Conservation (phyloP, 2,329 filamentous ascomycete genomes). For the Cladophialophora carrionii region DNA sequence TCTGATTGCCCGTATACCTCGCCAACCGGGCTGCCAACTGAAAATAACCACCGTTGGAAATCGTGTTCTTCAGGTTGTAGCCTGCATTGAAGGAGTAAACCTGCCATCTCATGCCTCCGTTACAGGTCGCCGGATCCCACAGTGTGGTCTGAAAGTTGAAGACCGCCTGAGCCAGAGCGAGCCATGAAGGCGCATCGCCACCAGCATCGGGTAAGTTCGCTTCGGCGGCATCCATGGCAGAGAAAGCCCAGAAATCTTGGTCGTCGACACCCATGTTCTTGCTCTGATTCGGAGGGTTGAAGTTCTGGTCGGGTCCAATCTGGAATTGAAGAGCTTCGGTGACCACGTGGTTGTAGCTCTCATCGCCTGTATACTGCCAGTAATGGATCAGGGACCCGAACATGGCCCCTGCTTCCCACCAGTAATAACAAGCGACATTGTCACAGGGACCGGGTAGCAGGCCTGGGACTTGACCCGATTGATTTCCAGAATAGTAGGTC, state of each 20-base stretch:
- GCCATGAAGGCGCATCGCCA: conserved; percentile 64
- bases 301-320: conserved; percentile 45
- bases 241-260: conserved; percentile 45
- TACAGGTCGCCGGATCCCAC: conserved; percentile 68
- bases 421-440: conserved; percentile 41
- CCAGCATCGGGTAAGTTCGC: conserved; percentile 45
- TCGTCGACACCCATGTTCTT: conserved; percentile 45
- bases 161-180: conserved; percentile 72
- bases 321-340: conserved; percentile 47
- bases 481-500: conserved; percentile 44
- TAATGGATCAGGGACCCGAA: conserved; percentile 48
- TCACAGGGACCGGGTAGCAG: conserved; percentile 41
- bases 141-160: conserved; percentile 74
- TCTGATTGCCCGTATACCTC: conserved; percentile 46
- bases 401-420: conserved; percentile 47
- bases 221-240: conserved; percentile 46
- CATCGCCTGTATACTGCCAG: conserved; percentile 49
- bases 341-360: conserved; percentile 47
- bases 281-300: conserved; percentile 49
- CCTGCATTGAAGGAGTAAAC: conserved; percentile 63
- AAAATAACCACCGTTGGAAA: conserved; percentile 58
- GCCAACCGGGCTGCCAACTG: conserved; percentile 52
- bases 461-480: conserved; percentile 41
- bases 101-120: conserved; percentile 79
- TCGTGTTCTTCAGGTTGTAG: conserved; percentile 57